Percentiles rank a stretch among this genome's conserved stretches.
Evolutionary conservation across 208 protist species (phyloP).

Genomic region (Tritrichomonas foetus): DNA sequence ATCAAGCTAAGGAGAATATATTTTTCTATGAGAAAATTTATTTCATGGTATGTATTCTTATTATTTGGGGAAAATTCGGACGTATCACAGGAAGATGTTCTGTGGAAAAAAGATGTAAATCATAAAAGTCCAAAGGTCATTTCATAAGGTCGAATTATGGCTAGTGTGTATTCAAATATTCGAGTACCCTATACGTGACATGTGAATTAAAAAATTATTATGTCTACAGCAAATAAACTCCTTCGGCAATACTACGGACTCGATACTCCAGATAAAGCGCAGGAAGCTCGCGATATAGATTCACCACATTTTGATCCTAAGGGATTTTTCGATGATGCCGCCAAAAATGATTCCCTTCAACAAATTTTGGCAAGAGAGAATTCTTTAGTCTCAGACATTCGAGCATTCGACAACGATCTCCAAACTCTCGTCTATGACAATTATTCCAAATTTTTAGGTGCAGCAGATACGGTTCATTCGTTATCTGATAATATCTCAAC

Average conservation of each 20-base stretch:
- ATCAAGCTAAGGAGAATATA: no score
- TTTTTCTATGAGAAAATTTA: no score
- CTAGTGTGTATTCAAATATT: no score
- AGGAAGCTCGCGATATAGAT: background rate
- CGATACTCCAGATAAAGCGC: background rate
- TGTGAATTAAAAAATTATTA: background rate
- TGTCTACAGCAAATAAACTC: constrained; percentile 26
- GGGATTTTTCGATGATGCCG: background rate
- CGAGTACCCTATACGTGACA: no score
- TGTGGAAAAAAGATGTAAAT: no score
- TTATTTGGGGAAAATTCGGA: no score
- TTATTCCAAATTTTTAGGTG: constrained; percentile 17
- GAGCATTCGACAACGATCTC: background rate
- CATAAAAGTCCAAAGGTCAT: no score
- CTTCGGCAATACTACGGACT: constrained; percentile 14
- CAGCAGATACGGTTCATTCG: constrained; percentile 8
- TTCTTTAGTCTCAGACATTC: constrained; percentile 11
- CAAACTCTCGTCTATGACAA: constrained; percentile 31
- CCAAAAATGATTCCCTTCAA: background rate
- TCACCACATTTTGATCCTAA: constrained; percentile 22
- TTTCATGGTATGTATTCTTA: no score
- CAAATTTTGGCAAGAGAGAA: background rate
- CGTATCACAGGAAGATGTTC: no score
- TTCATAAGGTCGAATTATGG: no score
- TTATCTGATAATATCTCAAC: background rate